Base-by-base conservation (phyloP, 2,329 filamentous ascomycete species). In the Colletotrichum tropicale region DNA sequence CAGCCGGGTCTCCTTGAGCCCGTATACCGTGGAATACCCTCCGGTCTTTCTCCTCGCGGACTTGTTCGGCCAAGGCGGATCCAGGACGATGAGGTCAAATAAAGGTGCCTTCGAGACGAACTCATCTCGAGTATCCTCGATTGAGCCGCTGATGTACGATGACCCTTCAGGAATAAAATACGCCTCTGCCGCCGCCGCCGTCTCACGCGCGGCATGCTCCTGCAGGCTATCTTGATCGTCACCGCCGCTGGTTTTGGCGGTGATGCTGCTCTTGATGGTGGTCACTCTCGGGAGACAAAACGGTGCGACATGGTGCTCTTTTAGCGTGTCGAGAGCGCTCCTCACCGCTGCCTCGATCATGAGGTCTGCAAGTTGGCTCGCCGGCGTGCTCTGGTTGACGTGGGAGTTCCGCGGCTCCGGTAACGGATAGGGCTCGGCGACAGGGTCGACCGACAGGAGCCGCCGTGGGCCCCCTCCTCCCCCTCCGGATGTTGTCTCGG, bases 61-160 rank as follows among this genome's bases (percentile, higher is more conserved):
- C 61, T 92, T 90, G 81, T 95, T 96, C 0, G 94, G 94, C 94
- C 95, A 96, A 2, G 95, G 94, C 5, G 95, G 95, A 81, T 96
- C 94, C 24, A 96, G 85, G 9, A 96, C 82, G 48, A 96, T 87
- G 60, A 96, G 86, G 77, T 94, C 87, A 82, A 96, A 96, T 8
- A 82, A 80, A 24, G 89, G 88, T 3, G 89, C 87, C 5, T 80
- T 81, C 16, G 83, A 78, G 1, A 86, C 78, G 77, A 92, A 89
- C 0, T 77, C 76, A 3, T 81, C 79, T 48, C 86, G 82, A 60
- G 84, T 83, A 7, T 84, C 86, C 76, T 81, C 83, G 77, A 88
- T 89, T 77, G 82, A 87, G 26, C 91, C 90, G 9, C 88, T 82
- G 24, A 93, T 84, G 79, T 88, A 86, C 16, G 82, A 79, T 48